These are phyloP conservation scores for Neurospora sublineolata DNA, from an alignment of 495 filamentous ascomycete genomes.

Conservation along the genomic window DNA sequence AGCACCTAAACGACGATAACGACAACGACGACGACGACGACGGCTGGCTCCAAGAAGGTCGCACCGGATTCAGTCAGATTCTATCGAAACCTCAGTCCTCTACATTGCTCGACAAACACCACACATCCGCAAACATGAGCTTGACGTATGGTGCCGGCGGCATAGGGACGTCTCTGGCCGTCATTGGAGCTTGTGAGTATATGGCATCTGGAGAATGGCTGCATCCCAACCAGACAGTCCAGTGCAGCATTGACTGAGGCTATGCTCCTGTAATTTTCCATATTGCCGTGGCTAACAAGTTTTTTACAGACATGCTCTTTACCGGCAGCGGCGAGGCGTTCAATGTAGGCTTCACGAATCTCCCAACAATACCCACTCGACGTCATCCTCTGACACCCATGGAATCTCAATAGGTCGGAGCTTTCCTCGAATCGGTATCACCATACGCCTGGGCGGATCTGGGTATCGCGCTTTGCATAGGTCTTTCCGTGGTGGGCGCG, in stretches of 20 bases:
- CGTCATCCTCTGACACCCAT: slow-evolving; percentile 16
- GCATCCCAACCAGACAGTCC: not conserved
- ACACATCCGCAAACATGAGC: slow-evolving; percentile 34
- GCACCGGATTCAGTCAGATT: not conserved
- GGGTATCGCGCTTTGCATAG: slow-evolving; percentile 90
- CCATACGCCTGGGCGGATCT: slow-evolving; percentile 87
- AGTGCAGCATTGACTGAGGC: not conserved
- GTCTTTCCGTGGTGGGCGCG: slow-evolving; percentile 88
- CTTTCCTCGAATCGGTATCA: slow-evolving; percentile 87
- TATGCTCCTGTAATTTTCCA: not conserved
- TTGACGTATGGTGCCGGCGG: slow-evolving; percentile 57
- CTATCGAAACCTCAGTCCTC: not conserved
- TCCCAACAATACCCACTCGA: slow-evolving; percentile 4
- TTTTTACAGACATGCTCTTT: slow-evolving; percentile 80
- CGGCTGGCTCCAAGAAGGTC: not conserved
- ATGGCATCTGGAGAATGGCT: not conserved
- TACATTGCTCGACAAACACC: not conserved
- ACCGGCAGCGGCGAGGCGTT: slow-evolving; percentile 91
- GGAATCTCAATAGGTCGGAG: slow-evolving; percentile 87
- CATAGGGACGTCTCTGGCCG: slow-evolving; percentile 56
- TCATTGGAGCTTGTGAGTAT: slow-evolving; percentile 76
- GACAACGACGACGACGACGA: not conserved
- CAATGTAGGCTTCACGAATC: slow-evolving; percentile 52
- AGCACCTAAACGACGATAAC: slow-evolving; percentile 1
- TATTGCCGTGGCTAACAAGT: slow-evolving; percentile 24